phyloP scores from a whole-genome alignment of 257 asterid species.

The Solanum sparsipilum region DNA sequence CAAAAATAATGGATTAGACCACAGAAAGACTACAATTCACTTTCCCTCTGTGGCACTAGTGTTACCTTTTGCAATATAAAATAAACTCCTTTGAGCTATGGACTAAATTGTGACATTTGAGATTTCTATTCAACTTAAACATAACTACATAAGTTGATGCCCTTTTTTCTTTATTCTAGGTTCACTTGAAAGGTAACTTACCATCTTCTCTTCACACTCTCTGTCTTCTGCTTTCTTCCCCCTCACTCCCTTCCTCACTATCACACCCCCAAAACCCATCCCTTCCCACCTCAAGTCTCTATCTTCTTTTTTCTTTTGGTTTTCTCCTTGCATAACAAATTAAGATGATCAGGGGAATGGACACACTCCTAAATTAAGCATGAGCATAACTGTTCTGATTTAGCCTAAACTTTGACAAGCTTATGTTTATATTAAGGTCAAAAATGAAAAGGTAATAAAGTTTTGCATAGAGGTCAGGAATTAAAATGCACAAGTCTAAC shows the following conservation, averaged over 20 bases:
- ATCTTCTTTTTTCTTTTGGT: not conserved
- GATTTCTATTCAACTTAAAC: not conserved
- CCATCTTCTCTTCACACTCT: not conserved
- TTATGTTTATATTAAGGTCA: not conserved
- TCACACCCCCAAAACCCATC: not conserved
- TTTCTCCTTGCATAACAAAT: not conserved
- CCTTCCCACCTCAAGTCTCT: not conserved
- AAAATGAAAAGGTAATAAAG: not conserved
- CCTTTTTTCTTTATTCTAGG: not conserved
- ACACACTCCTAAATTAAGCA: not conserved
- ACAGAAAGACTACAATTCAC: not conserved
- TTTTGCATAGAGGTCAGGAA: not conserved
- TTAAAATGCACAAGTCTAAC: not conserved
- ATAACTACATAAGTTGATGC: not conserved
- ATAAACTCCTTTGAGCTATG: not conserved
- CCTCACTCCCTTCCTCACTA: not conserved
- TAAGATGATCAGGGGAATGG: not conserved
- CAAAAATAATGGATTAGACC: not conserved
- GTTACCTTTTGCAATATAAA: not conserved
- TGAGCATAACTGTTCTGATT: not conserved
- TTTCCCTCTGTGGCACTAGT: not conserved
- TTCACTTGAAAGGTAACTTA: not conserved
- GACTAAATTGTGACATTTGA: not conserved
- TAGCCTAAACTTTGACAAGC: not conserved
- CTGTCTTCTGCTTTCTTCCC: not conserved